Evolutionary conservation across 2,329 filamentous ascomycete genomes (phyloP).

Genomic region (Pezicula carpinea): DNA sequence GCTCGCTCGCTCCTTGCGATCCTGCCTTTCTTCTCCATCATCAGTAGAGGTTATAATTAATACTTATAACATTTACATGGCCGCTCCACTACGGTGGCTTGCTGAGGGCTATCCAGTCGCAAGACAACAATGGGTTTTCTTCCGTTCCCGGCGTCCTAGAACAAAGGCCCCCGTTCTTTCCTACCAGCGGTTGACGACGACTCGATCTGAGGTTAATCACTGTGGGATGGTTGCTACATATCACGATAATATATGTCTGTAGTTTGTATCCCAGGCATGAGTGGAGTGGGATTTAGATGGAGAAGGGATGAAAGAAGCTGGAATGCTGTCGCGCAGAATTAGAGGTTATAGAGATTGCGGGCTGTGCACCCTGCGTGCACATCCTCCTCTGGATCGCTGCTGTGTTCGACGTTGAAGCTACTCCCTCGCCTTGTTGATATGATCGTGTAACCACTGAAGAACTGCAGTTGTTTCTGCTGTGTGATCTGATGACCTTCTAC

Average conservation of each 20-base stretch:
- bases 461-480: too few relatives aligned
- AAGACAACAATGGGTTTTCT: conserved; percentile 29
- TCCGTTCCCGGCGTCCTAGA: conserved; percentile 40
- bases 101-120: conserved; percentile 33
- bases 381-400: too few relatives aligned
- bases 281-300: too few relatives aligned
- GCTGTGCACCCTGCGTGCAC: too few relatives aligned
- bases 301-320: too few relatives aligned
- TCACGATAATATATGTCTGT: not conserved
- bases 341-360: not conserved
- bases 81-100: conserved; percentile 35
- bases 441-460: too few relatives aligned
- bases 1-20: not conserved
- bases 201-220: conserved; percentile 31
- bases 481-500: too few relatives aligned
- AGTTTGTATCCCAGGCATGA: too few relatives aligned
- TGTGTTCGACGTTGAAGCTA: too few relatives aligned
- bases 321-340: not conserved
- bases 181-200: conserved; percentile 34
- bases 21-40: conserved; percentile 20
- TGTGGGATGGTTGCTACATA: conserved; percentile 40
- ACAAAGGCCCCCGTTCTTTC: conserved; percentile 36
- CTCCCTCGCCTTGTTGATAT: too few relatives aligned
- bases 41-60: conserved; percentile 34
- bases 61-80: conserved; percentile 32